Percentiles rank a stretch among this genome's conserved stretches.
Evolutionary conservation across 139 green algal species (phyloP).

Genomic region (Tetraselmis striata): DNA sequence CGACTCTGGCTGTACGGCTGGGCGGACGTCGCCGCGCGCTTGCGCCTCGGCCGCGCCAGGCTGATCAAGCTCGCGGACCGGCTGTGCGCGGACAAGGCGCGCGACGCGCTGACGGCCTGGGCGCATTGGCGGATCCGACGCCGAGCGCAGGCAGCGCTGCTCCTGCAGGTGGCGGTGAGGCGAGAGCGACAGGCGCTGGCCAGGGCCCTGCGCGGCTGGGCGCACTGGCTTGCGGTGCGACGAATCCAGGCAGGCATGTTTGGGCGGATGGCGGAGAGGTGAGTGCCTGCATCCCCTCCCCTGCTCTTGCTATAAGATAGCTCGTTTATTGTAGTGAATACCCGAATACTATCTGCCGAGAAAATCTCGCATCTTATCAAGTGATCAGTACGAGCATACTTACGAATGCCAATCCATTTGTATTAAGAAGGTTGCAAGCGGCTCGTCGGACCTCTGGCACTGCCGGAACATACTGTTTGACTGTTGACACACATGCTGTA

Average conservation of each 20-base stretch:
- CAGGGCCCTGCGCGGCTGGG: neutral
- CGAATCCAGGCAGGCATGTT: neutral
- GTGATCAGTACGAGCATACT: no score
- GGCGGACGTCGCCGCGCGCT: neutral
- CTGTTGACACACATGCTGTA: no score
- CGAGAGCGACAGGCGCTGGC: neutral
- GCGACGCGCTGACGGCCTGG: neutral
- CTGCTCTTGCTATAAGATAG: no score
- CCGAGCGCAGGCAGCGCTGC: neutral
- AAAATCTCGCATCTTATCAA: no score
- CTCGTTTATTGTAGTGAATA: no score
- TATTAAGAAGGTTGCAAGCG: no score
- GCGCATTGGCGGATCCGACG: neutral
- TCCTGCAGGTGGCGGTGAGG: neutral
- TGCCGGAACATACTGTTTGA: no score
- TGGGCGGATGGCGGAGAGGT: neutral
- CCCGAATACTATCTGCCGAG: no score
- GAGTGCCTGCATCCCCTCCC: no score
- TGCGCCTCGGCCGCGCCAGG: neutral
- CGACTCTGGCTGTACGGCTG: neutral
- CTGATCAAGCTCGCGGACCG: neutral
- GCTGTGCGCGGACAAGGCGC: neutral
- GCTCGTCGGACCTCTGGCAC: no score
- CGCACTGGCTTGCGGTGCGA: neutral
- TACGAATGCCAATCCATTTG: no score